Evolutionary conservation across 306 rosid genomes (phyloP), one percentile per base, ranked within the genome.

Genomic region (Vigna nakashimae): DNA sequence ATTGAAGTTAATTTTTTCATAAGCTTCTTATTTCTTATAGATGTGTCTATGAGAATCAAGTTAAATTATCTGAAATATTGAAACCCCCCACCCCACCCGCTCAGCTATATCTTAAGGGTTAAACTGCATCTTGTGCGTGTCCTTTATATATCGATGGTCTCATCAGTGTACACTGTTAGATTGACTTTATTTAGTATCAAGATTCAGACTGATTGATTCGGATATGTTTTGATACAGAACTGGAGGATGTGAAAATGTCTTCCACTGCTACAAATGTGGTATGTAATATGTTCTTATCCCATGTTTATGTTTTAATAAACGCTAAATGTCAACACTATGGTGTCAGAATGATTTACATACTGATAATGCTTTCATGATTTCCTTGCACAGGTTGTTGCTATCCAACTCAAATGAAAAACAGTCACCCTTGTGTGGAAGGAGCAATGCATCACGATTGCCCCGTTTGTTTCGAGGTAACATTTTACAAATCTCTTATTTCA

Each of bases 381-480:
- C 13, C 7, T 40, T 79, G 52, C 62, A 53, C 46, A 92, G 98
- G 97, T 75, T 94, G 98, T 88, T 94, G 97, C 84, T 78, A 88
- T 85, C 84, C 98, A 12, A 58, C 55, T 58, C 24, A 85, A 83
- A 46, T 92, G 73, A 90, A 90, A 78, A 81, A 88, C 71, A 73
- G 93, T 50, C 98, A 94, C 84, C 92, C 91, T 22, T 94, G 98
- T 58, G 90, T 94, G 65, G 98, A 94, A 85, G 90, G 97, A 74
- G 98, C 98, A 65, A 92, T 90, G 96, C 97, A 94, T 84, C 97
- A 94, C 4, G 91, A 94, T 81, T 94, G 97, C 76, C 96, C 97
- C 65, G 84, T 94, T 83, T 92, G 97, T 80, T 92, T 89, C 74
- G 98, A 94, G 98, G 98, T 92, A 84, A 69, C n/a, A 17, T 42